These are phyloP conservation scores for Pseudognaphalium luteoalbum DNA, from an alignment of 129 eudicot species.

Conservation along the genomic window DNA sequence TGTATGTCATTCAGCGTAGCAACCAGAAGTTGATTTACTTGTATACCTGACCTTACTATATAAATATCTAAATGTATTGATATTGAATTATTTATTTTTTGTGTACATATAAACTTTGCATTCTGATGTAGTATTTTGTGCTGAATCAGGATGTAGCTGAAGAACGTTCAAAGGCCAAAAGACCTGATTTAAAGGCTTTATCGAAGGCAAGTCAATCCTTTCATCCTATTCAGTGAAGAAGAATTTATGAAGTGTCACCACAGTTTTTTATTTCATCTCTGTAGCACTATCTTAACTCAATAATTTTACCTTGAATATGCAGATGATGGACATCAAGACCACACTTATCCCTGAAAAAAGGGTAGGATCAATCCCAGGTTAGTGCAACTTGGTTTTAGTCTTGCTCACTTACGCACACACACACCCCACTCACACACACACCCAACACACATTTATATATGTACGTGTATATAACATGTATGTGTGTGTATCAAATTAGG, in stretches of 20 bases:
- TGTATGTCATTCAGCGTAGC: background rate
- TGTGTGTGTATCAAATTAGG: conserved; percentile 35
- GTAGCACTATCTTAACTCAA: background rate
- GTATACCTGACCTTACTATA: background rate
- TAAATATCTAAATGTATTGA: background rate
- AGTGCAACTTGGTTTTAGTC: background rate
- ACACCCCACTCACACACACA: background rate
- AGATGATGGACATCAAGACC: conserved; percentile 56
- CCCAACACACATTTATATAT: background rate
- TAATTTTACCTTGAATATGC: conserved; percentile 21
- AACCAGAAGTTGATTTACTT: background rate
- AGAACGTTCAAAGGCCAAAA: conserved; percentile 42
- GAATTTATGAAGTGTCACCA: conserved; percentile 4
- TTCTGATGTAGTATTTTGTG: conserved; percentile 34
- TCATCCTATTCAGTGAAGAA: too few species aligned
- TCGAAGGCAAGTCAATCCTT: conserved; percentile 47
- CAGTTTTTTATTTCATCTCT: background rate
- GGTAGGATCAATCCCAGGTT: conserved; percentile 88
- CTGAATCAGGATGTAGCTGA: conserved; percentile 39
- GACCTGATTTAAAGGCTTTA: conserved; percentile 67
- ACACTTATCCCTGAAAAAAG: conserved; percentile 38
- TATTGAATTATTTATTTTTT: background rate
- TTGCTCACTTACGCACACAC: background rate
- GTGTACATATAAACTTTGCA: background rate
- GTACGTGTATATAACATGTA: background rate